phyloP scores from a whole-genome alignment of 495 filamentous ascomycete genomes.

The Penicillium flavigenum region DNA sequence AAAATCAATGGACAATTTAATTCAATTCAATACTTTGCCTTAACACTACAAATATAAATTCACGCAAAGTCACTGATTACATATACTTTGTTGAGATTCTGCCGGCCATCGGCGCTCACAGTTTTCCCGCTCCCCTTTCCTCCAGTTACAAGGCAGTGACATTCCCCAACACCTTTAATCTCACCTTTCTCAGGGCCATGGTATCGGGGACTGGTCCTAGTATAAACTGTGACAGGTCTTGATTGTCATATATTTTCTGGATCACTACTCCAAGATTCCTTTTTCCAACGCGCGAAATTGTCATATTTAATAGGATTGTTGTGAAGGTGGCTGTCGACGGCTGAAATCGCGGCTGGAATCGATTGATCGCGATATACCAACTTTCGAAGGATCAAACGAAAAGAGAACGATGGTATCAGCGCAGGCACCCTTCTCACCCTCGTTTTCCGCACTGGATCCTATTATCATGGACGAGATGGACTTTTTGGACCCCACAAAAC shows the following conservation, averaged over 20 bases:
- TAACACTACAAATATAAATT: neutral
- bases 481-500: constrained; percentile 40
- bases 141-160: constrained; percentile 29
- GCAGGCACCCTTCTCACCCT: constrained; percentile 42
- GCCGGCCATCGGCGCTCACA: constrained; percentile 31
- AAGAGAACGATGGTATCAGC: constrained; percentile 42
- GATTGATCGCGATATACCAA: neutral
- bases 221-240: constrained; percentile 15
- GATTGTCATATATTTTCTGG: neutral
- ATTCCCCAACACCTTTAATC: constrained; percentile 14
- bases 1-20: neutral
- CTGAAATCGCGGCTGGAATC: constrained; percentile 4
- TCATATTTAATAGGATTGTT: neutral
- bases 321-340: constrained; percentile 18
- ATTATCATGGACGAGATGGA: constrained; percentile 51
- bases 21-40: neutral
- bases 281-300: constrained; percentile 17
- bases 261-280: neutral
- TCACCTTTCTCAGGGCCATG: constrained; percentile 24
- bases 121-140: constrained; percentile 37
- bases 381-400: neutral
- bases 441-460: constrained; percentile 44
- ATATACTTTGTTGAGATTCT: constrained; percentile 16
- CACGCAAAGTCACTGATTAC: neutral
- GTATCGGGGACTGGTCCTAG: constrained; percentile 28